A percentile compares a stretch with the other conserved stretches of the same genome.
These are phyloP conservation scores for Pyrenula aspistea DNA, from an alignment of 495 filamentous ascomycete genomes.

Conservation along the genomic window DNA sequence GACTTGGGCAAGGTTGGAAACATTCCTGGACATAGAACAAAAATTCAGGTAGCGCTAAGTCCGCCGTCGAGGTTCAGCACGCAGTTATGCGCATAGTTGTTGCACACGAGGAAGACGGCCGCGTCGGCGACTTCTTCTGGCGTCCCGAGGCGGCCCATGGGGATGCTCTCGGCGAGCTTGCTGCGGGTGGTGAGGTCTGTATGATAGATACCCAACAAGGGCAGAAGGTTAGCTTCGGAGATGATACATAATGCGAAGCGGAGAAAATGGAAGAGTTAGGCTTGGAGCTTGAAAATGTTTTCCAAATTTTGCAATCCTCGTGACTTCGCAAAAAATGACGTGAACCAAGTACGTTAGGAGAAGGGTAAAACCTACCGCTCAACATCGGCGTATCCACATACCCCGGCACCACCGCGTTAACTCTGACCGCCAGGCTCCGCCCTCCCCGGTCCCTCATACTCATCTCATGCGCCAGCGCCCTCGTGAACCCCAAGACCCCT, in stretches of 20 bases:
- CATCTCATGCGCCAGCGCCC: conserved; percentile 51
- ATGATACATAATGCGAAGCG: too few relatives aligned
- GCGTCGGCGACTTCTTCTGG: conserved; percentile 69
- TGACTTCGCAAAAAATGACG: too few relatives aligned
- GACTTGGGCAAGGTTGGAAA: too few relatives aligned
- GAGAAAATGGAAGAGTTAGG: background rate
- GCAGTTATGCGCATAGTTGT: conserved; percentile 74
- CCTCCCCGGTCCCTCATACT: background rate
- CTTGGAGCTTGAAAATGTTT: too few relatives aligned
- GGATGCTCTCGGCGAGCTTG: conserved; percentile 31
- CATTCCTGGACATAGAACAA: too few relatives aligned
- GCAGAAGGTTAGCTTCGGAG: background rate
- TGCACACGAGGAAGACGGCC: conserved; percentile 63
- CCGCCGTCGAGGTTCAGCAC: conserved; percentile 81
- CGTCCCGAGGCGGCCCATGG: conserved; percentile 56
- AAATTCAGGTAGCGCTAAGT: conserved; percentile 46
- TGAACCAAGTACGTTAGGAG: too few relatives aligned
- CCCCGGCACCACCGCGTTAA: conserved; percentile 74
- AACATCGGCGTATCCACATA: conserved; percentile 77
- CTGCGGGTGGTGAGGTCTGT: conserved; percentile 22
- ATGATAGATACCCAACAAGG: background rate
- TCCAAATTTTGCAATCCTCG: too few relatives aligned
- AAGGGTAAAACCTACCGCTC: conserved; percentile 32
- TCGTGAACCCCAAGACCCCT: conserved; percentile 63
- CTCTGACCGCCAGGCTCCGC: conserved; percentile 30